These are phyloP conservation scores for Pascua guehoae DNA, from an alignment of 1,284 basidiomycete genomes.

Conservation along the genomic window DNA sequence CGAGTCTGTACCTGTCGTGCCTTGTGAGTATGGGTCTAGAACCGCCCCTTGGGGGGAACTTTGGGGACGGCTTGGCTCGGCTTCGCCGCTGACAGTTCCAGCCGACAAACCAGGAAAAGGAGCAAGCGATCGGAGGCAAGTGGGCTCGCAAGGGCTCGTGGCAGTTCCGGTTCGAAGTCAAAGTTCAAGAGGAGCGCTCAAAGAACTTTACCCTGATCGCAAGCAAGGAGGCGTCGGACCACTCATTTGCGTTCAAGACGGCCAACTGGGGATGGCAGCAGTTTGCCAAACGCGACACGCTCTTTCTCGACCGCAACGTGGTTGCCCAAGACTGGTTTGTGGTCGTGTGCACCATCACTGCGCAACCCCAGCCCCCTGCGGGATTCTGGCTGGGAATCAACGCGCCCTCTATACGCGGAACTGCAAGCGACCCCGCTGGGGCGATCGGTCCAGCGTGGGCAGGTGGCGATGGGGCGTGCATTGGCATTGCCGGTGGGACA, in stretches of 20 bases:
- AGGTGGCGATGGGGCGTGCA: slow-evolving; percentile 36
- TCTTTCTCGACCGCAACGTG: slow-evolving; percentile 64
- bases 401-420: background rate
- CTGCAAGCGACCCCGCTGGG: background rate
- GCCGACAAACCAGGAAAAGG: slow-evolving; percentile 71
- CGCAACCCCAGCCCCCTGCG: slow-evolving; percentile 60
- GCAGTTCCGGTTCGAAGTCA: slow-evolving; percentile 78
- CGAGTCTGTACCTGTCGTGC: slow-evolving; percentile 74
- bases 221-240: slow-evolving; percentile 74
- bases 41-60: too few species aligned
- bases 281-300: slow-evolving; percentile 69
- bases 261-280: slow-evolving; percentile 78
- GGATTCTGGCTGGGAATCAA: slow-evolving; percentile 43
- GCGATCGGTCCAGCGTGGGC: slow-evolving; percentile 36
- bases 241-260: slow-evolving; percentile 76
- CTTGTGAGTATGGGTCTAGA: slow-evolving; percentile 57
- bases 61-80: background rate
- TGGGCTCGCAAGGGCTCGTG: slow-evolving; percentile 79
- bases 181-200: slow-evolving; percentile 50
- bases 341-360: slow-evolving; percentile 73
- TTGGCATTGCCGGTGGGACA: slow-evolving; percentile 41
- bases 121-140: slow-evolving; percentile 61
- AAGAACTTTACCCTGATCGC: slow-evolving; percentile 42
- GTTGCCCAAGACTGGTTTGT: slow-evolving; percentile 61
- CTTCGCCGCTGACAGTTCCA: slow-evolving; percentile 4